Base-by-base conservation (phyloP, 495 filamentous ascomycete species). In the Neurospora sp. region DNA sequence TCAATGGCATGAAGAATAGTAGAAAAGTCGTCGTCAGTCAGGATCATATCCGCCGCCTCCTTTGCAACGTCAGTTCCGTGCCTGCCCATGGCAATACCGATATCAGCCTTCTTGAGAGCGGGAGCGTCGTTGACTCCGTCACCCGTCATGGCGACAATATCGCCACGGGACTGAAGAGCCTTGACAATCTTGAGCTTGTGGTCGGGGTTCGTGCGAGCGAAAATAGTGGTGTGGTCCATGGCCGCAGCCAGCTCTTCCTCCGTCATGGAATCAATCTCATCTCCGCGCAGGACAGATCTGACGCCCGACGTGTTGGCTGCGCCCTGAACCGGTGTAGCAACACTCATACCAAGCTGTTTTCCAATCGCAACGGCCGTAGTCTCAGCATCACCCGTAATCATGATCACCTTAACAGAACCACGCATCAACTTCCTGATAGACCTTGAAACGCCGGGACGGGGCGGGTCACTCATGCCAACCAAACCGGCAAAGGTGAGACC, bases 31-130 rank as follows among this genome's bases (percentile, higher is more conserved):
- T 99, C 96, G 79, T 98, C 95, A 0, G 95, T 98, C 72, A 99
- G 83, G 77, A 99, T 98, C 96, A 99, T 99, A 80, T 99, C 96
- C n/a, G 96, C 93, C 40, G 96, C 96, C 82, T 99, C 96, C 86
- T 99, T 99, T 74, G 96, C 96, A 42, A 99, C 96, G 78, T 99
- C 96, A 3, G 96, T 99, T 66, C 96, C 96, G 40, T 97, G 90
- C 77, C 90, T 88, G 74, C 96, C 96, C 96, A 99, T 99, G 14
- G 95, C 93, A 73, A 99, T 95, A 39, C 96, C 96, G 82, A 99
- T 99, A 78, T 99, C 96, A 4, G 96, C 96, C 83, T 95, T 96
- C 82, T 99, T 99, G 72, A 99, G 85, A 4, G 96, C 96, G 4
- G 96, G 96, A 27, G 96, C 96, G 83, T 99, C 96, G 77, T 99